phyloP scores from a whole-genome alignment of 2,329 filamentous ascomycete species.

The Pseudogymnoascus sp. region DNA sequence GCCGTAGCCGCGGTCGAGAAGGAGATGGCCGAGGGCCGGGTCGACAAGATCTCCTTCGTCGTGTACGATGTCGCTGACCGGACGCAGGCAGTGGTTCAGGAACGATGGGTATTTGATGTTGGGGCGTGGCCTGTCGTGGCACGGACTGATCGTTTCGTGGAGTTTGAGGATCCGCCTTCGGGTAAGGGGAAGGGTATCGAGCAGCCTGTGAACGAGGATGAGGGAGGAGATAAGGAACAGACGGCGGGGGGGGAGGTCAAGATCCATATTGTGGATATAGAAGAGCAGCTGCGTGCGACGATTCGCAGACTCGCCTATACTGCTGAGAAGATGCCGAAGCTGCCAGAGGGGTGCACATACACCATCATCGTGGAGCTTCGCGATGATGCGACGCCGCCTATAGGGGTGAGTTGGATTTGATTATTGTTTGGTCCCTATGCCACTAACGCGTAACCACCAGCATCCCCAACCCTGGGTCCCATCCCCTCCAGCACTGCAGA shows the following conservation, averaged over 20 bases:
- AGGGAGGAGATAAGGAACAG: slow-evolving; percentile 11
- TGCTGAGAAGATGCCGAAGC: slow-evolving; percentile 46
- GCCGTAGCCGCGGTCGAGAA: slow-evolving; percentile 54
- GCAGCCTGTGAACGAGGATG: slow-evolving; percentile 1
- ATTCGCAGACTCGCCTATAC: slow-evolving; percentile 56
- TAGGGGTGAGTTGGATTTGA: slow-evolving; percentile 40
- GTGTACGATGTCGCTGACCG: slow-evolving; percentile 26
- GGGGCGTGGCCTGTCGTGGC: slow-evolving; percentile 32
- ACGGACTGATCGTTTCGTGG: slow-evolving; percentile 29
- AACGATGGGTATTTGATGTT: slow-evolving; percentile 38
- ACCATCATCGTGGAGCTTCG: slow-evolving; percentile 69
- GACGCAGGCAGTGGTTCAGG: slow-evolving; percentile 29
- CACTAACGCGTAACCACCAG: slow-evolving; percentile 27
- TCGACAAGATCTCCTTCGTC: slow-evolving; percentile 31
- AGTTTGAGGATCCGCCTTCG: slow-evolving; percentile 25
- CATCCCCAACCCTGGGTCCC: slow-evolving; percentile 57
- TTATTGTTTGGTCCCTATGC: neutral
- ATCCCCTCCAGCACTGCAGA: slow-evolving; percentile 35
- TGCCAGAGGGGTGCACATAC: slow-evolving; percentile 64
- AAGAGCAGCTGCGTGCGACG: slow-evolving; percentile 65
- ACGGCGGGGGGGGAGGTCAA: slow-evolving; percentile 14
- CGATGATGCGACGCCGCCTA: slow-evolving; percentile 45
- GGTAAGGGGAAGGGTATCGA: slow-evolving; percentile 14
- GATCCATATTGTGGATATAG: slow-evolving; percentile 53
- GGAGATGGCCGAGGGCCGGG: slow-evolving; percentile 49